Evolutionary conservation across 2,329 filamentous ascomycete species (phyloP).

Genomic region (Trichoderma polysporum): DNA sequence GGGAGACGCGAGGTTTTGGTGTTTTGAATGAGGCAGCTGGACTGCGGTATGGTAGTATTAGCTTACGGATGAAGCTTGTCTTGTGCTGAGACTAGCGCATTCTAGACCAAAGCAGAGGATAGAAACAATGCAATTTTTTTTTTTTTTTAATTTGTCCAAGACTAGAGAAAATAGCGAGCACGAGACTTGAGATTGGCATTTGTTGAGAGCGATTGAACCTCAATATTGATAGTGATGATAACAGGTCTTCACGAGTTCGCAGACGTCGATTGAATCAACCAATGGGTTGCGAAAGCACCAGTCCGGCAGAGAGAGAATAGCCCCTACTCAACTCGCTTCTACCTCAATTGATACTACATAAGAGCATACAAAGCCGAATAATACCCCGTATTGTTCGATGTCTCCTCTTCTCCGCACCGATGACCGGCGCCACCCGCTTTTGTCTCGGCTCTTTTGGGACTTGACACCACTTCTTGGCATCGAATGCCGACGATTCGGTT

Average conservation of each 20-base stretch:
- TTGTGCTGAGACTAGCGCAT: not conserved
- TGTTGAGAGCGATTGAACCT: not conserved
- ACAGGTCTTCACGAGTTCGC: not conserved
- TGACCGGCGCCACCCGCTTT: not conserved
- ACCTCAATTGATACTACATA: not conserved
- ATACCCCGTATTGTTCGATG: not conserved
- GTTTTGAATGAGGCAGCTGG: conserved; percentile 17
- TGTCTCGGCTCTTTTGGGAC: not conserved
- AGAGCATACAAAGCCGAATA: not conserved
- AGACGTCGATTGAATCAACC: not conserved
- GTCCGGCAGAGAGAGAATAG: no score
- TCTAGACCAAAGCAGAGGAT: not conserved
- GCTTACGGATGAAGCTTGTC: not conserved
- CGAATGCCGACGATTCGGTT: not conserved
- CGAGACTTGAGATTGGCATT: not conserved
- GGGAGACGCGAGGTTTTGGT: not conserved
- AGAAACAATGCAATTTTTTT: not conserved
- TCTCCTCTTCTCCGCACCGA: not conserved
- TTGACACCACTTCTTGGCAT: conserved; percentile 3
- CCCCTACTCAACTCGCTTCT: not conserved
- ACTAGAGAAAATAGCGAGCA: not conserved
- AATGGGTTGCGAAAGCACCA: no score
- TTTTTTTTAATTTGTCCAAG: not conserved
- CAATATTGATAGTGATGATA: not conserved
- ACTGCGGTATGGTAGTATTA: not conserved